phyloP scores from a whole-genome alignment of 306 rosid species.

The Vachellia collinsii region DNA sequence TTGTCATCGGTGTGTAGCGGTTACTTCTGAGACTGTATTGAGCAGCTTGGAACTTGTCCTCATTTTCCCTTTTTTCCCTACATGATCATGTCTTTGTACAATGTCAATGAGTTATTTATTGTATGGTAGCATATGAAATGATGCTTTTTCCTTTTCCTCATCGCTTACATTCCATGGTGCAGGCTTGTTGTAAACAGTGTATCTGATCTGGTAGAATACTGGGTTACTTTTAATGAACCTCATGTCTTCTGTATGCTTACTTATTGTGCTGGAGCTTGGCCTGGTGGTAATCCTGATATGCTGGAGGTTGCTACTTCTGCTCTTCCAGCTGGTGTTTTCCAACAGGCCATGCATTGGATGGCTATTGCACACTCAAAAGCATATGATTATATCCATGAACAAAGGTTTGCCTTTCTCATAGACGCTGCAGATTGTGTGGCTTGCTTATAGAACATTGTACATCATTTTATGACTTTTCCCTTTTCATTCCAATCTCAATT shows the following conservation, averaged over 20 bases:
- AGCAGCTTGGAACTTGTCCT: background rate
- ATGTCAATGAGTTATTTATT: slow-evolving; percentile 10
- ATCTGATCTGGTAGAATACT: slow-evolving; percentile 79
- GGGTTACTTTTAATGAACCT: slow-evolving; percentile 97
- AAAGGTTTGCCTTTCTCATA: slow-evolving; percentile 56
- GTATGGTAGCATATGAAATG: background rate
- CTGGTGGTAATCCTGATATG: slow-evolving; percentile 98
- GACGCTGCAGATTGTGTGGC: slow-evolving; percentile 39
- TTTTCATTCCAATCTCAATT: slow-evolving; percentile 19
- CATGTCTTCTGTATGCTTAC: slow-evolving; percentile 89
- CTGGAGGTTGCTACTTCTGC: slow-evolving; percentile 90
- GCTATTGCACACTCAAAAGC: slow-evolving; percentile 89
- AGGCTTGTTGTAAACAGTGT: slow-evolving; percentile 86
- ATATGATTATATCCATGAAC: slow-evolving; percentile 78
- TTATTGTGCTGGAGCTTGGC: slow-evolving; percentile 96
- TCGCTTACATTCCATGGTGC: slow-evolving; percentile 41
- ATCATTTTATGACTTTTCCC: slow-evolving; percentile 18
- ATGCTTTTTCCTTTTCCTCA: slow-evolving; percentile 13
- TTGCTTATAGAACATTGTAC: slow-evolving; percentile 29
- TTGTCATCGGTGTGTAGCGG: background rate
- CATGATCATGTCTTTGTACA: background rate
- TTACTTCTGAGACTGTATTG: slow-evolving; percentile 12
- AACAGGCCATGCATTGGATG: slow-evolving; percentile 98
- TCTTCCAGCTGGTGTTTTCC: slow-evolving; percentile 91
- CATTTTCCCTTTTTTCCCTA: background rate